A percentile compares a stretch with the other conserved stretches of the same genome.
Conservation (phyloP, 164 flowering plant species). For the Tetracentron sinense region DNA sequence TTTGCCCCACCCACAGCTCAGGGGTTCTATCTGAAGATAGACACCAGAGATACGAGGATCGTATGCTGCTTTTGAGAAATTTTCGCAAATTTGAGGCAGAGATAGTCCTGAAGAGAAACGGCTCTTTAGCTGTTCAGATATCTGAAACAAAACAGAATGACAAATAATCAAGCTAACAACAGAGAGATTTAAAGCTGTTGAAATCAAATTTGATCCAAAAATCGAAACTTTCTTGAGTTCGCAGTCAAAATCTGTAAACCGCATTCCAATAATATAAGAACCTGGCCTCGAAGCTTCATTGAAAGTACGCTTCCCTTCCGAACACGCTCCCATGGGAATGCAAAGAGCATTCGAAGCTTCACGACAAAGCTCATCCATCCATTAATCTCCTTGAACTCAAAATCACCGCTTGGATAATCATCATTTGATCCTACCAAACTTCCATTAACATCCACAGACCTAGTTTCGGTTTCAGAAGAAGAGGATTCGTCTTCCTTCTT, state of each 20-base stretch:
- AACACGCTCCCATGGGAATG: constrained; percentile 84
- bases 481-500: constrained; percentile 4
- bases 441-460: constrained; percentile 17
- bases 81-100: constrained; percentile 90
- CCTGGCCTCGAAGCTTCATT: constrained; percentile 89
- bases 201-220: too few species aligned
- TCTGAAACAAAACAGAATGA: constrained; percentile 35
- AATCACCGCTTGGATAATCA: constrained; percentile 72
- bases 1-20: constrained; percentile 93
- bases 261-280: too few species aligned
- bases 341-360: constrained; percentile 69
- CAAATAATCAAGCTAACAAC: not conserved
- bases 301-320: constrained; percentile 72
- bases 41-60: constrained; percentile 90
- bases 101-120: constrained; percentile 81
- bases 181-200: too few species aligned
- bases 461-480: constrained; percentile 4
- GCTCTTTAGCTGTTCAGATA: constrained; percentile 78
- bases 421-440: constrained; percentile 19
- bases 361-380: constrained; percentile 58
- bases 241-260: too few species aligned
- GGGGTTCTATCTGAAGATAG: constrained; percentile 80
- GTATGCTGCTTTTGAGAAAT: constrained; percentile 80
- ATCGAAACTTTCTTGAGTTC: too few species aligned
- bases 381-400: constrained; percentile 41